Evolutionary conservation across 2,329 filamentous ascomycete genomes (phyloP), one percentile per base, ranked within the genome.

Genomic region (Penicillium expansum): DNA sequence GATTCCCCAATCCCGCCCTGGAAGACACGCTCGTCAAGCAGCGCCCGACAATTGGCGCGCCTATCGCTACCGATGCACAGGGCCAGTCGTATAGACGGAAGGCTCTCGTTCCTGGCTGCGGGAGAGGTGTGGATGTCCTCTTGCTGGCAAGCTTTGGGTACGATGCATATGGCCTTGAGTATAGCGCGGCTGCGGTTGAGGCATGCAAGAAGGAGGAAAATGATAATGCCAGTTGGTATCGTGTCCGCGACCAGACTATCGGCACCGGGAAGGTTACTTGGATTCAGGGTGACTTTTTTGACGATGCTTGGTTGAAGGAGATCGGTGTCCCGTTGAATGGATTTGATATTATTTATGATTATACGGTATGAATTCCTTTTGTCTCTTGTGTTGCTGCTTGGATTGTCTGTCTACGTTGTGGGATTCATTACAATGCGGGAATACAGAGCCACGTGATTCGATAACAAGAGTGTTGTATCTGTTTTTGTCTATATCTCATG

Each of bases 71-170:
- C 13, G 57, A 66, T 51, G 60, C 52, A 14, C 57, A 67, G 42
- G 62, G 61, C 10, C 42, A 65, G 24, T 63, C 56, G 32, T 65
- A 64, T 38, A 68, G 75, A 53, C 83, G 82, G 64, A 79, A 77
- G 55, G 91, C 87, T 1, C 78, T 95, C 9, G 88, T 96, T 0
- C 89, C 91, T 0, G 91, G 91, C 5, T 96, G 91, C 73, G 92
- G 91, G 0, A 83, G 84, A 45, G 92, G 91, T 5, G 88, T 94
- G 68, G 92, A 96, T 75, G 89, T 91, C 1, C 79, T 91, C 10
- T 79, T 96, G 37, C 81, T 96, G 43, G 83, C 86, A 48, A 84
- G 84, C 10, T 84, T 87, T 67, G 91, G 91, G 1, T 94, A 90
- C 70, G 88, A 95, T 73, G 85, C 86, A 1, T 86, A 84, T 66